These are phyloP conservation scores for Cydonia oblonga DNA, from an alignment of 331 rosid genomes.

Conservation along the genomic window DNA sequence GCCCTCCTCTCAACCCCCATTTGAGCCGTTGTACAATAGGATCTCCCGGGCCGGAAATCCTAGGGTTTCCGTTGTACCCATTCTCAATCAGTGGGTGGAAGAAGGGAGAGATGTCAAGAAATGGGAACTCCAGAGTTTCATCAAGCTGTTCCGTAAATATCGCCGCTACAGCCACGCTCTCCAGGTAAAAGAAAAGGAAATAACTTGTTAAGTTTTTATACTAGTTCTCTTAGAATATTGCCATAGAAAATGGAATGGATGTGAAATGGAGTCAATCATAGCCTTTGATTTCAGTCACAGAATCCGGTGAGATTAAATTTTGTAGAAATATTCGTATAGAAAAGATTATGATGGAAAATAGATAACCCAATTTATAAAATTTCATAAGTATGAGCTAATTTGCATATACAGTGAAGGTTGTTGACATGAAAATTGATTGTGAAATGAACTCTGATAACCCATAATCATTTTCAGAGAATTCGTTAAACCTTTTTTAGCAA, in stretches of 20 bases:
- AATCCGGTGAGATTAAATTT: background rate
- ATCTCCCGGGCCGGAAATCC: slow-evolving; percentile 39
- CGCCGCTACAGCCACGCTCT: slow-evolving; percentile 59
- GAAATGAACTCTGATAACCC: background rate
- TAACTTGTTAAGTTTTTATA: too few species aligned
- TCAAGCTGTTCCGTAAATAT: slow-evolving; percentile 25
- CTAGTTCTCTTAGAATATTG: background rate
- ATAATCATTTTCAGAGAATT: background rate
- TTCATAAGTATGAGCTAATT: background rate
- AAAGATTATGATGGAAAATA: background rate
- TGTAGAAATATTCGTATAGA: background rate
- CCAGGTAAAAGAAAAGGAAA: slow-evolving; percentile 28
- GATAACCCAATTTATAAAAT: background rate
- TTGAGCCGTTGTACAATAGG: slow-evolving; percentile 28
- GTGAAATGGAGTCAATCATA: background rate
- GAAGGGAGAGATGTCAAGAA: slow-evolving; percentile 32
- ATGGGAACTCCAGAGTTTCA: slow-evolving; percentile 16
- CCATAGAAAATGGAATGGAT: background rate
- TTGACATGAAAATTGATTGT: background rate
- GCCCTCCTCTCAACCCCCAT: background rate
- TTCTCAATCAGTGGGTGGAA: slow-evolving; percentile 56
- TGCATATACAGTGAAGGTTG: background rate
- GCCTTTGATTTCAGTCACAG: background rate
- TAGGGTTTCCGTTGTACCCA: slow-evolving; percentile 20
- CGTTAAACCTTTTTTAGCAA: background rate